Conservation (phyloP, 2,329 filamentous ascomycete genomes). For the Fusarium xylarioides region DNA sequence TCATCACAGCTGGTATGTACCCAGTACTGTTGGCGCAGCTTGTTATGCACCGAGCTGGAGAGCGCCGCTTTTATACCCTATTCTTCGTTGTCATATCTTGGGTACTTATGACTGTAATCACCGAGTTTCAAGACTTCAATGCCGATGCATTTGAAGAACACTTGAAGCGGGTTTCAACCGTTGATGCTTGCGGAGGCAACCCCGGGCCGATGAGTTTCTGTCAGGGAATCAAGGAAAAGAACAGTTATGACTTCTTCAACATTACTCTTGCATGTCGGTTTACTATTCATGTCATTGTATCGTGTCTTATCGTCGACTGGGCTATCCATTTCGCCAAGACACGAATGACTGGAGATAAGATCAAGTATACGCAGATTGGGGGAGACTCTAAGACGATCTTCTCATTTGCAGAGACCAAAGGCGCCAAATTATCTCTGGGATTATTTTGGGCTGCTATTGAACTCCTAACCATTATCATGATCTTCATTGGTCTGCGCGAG, state of each 20-base stretch:
- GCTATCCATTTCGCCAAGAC: neutral
- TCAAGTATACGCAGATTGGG: neutral
- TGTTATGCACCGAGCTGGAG: neutral
- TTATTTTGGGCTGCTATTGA: neutral
- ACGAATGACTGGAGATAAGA: neutral
- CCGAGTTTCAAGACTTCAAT: neutral
- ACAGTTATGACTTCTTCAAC: neutral
- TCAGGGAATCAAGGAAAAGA: neutral
- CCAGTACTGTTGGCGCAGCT: neutral
- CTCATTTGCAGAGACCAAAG: neutral
- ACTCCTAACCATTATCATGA: accelerated
- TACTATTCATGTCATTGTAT: neutral
- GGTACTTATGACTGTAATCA: neutral
- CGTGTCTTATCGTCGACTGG: neutral
- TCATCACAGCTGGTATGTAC: neutral
- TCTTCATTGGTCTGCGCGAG: neutral
- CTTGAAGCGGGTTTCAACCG: neutral
- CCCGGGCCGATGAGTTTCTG: conserved; percentile 1
- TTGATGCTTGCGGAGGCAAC: neutral
- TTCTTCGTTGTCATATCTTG: neutral
- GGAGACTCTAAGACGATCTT: neutral
- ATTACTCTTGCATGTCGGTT: neutral
- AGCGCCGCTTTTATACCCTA: neutral
- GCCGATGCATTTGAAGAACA: neutral
- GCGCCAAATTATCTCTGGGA: neutral